phyloP scores from a whole-genome alignment of 176 grass and related monocot species.

The Hordeum vulgare region DNA sequence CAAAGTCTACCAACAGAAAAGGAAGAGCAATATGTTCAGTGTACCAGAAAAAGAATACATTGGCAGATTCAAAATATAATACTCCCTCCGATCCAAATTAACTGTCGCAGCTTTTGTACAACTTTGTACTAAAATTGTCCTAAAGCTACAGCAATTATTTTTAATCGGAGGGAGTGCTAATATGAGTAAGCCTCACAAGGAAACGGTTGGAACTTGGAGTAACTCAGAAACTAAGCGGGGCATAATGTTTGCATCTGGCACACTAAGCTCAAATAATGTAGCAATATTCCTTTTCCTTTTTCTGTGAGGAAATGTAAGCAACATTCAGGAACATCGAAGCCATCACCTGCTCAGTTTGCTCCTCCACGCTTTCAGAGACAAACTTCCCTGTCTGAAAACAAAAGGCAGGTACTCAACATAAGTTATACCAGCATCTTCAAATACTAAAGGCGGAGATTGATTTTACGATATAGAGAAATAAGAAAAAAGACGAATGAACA shows the following conservation, averaged over 20 bases:
- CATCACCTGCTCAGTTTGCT: slow-evolving; percentile 89
- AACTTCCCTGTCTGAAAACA: slow-evolving; percentile 78
- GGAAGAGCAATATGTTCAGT: not conserved
- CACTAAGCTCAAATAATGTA: not conserved
- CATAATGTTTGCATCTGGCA: not conserved
- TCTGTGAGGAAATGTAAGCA: not conserved
- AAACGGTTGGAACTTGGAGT: not conserved
- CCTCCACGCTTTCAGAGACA: slow-evolving; percentile 78
- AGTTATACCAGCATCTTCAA: not conserved
- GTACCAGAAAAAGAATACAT: not conserved
- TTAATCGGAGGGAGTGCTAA: too few species aligned
- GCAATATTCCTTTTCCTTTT: not conserved
- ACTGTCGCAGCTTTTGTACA: too few species aligned
- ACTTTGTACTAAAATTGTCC: too few species aligned
- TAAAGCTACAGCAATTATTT: too few species aligned
- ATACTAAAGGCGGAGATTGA: not conserved
- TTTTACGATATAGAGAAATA: not conserved
- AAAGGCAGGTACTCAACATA: not conserved
- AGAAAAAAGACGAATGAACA: not conserved
- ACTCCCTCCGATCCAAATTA: too few species aligned
- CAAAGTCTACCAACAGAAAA: not conserved
- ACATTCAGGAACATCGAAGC: not conserved
- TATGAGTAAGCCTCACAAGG: not conserved
- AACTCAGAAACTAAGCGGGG: not conserved
- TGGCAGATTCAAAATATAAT: not conserved